Conservation (phyloP, 2,329 filamentous ascomycete species). For the Aspergillus sp. region DNA sequence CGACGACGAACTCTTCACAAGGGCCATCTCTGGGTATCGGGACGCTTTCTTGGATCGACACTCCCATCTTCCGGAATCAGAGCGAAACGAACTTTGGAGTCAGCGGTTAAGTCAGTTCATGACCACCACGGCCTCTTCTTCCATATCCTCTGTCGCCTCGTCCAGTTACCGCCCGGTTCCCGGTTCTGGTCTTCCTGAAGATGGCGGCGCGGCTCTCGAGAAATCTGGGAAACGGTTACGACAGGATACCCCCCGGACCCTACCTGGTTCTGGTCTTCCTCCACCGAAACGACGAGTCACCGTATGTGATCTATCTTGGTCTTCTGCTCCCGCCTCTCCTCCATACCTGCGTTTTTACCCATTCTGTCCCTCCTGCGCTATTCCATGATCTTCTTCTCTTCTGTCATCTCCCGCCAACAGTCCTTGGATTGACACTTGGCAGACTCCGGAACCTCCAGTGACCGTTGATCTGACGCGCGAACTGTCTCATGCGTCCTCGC, state of each 20-base stretch:
- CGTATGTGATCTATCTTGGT: constrained; percentile 47
- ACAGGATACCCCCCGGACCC: constrained; percentile 43
- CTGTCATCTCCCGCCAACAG: constrained; percentile 29
- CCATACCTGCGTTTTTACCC: constrained; percentile 25
- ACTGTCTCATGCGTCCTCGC: constrained; percentile 34
- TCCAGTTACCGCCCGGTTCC: constrained; percentile 23
- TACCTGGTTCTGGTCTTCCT: constrained; percentile 42
- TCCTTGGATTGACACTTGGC: constrained; percentile 45
- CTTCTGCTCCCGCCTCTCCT: constrained; percentile 37
- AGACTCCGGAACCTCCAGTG: constrained; percentile 43
- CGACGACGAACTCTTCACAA: constrained; percentile 44
- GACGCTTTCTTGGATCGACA: constrained; percentile 45
- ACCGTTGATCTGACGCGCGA: constrained; percentile 35
- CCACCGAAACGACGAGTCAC: constrained; percentile 48
- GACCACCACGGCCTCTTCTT: constrained; percentile 24
- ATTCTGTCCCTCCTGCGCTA: constrained; percentile 27
- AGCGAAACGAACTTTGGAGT: constrained; percentile 45
- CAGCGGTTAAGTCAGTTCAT: constrained; percentile 43
- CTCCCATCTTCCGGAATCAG: constrained; percentile 43
- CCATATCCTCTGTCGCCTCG: constrained; percentile 14
- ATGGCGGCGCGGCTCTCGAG: constrained; percentile 27
- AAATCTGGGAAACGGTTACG: constrained; percentile 45
- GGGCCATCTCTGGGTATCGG: constrained; percentile 45
- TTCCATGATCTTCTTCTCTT: constrained; percentile 19
- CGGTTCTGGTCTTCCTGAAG: constrained; percentile 23